Percentiles rank a stretch among this genome's conserved stretches.
phyloP scores from a whole-genome alignment of 228 moss, liverwort and hornwort species.

The Sphagnum fallax region DNA sequence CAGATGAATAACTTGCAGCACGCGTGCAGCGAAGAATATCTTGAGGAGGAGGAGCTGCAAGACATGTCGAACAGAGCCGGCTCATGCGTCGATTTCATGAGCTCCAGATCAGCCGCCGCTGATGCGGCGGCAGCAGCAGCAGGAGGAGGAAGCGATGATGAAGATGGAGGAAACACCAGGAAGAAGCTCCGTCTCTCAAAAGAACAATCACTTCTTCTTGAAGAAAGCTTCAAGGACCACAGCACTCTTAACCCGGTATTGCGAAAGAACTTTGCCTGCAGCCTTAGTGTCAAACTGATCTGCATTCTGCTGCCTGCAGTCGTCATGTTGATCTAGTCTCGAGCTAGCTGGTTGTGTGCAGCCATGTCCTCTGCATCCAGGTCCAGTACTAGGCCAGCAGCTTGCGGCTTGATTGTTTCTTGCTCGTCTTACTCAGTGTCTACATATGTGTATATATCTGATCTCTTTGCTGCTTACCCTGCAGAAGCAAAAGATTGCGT shows the following conservation, averaged over 20 bases:
- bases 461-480: background rate
- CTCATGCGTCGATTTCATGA: too few species aligned
- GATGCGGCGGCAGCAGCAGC: too few species aligned
- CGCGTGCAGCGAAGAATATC: conserved; percentile 38
- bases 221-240: too few species aligned
- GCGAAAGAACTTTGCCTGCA: background rate
- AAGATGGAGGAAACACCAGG: too few species aligned
- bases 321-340: background rate
- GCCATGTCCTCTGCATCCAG: background rate
- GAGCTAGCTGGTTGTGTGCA: background rate
- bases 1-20: conserved; percentile 34
- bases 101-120: background rate
- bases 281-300: too few species aligned
- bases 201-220: too few species aligned
- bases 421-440: background rate
- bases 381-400: background rate
- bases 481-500: conserved; percentile 3
- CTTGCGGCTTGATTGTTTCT: background rate
- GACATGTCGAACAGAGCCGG: too few species aligned
- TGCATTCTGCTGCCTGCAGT: too few species aligned
- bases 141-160: too few species aligned
- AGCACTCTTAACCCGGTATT: too few species aligned
- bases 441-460: background rate
- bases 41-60: too few species aligned
- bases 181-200: too few species aligned